Percentiles rank a stretch among this genome's conserved stretches.
Evolutionary conservation across 805 yeast species (phyloP).

Genomic region (Spathaspora sp.): DNA sequence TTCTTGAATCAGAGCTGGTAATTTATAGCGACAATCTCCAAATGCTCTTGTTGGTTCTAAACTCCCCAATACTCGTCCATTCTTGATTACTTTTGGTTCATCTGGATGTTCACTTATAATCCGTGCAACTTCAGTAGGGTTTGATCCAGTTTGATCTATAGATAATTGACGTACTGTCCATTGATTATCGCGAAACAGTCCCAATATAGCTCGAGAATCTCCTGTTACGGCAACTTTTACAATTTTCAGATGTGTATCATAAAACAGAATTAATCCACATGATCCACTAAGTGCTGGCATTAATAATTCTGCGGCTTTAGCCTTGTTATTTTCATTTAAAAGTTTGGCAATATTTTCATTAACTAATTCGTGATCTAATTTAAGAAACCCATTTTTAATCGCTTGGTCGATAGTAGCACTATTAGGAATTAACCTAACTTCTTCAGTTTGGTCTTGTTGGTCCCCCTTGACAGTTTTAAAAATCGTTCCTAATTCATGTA

Average conservation of each 20-base stretch:
- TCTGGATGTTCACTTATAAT: slow-evolving; percentile 86
- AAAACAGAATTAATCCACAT: slow-evolving; percentile 85
- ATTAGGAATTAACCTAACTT: slow-evolving; percentile 57
- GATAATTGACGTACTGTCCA: slow-evolving; percentile 90
- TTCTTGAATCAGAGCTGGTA: slow-evolving; percentile 75
- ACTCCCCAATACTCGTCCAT: slow-evolving; percentile 89
- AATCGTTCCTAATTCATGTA: slow-evolving; percentile 66
- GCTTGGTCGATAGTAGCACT: slow-evolving; percentile 75
- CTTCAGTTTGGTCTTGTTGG: slow-evolving; percentile 26
- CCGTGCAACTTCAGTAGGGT: slow-evolving; percentile 80
- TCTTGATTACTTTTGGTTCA: slow-evolving; percentile 76
- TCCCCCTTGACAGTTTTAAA: slow-evolving; percentile 37
- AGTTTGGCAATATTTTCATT: slow-evolving; percentile 67
- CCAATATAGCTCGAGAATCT: slow-evolving; percentile 89
- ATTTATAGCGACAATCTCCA: slow-evolving; percentile 93
- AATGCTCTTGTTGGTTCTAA: slow-evolving; percentile 95
- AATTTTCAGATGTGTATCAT: slow-evolving; percentile 67
- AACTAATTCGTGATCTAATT: slow-evolving; percentile 84
- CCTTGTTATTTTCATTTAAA: slow-evolving; percentile 62
- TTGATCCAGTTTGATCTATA: slow-evolving; percentile 92
- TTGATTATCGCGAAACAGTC: slow-evolving; percentile 61
- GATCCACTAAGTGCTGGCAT: slow-evolving; percentile 96
- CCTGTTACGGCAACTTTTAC: slow-evolving; percentile 94
- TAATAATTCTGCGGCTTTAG: slow-evolving; percentile 66
- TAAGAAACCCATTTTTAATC: slow-evolving; percentile 72